A percentile compares a stretch with the other conserved stretches of the same genome.
These are phyloP conservation scores for Ciborinia camelliae DNA, from an alignment of 2,329 filamentous ascomycete species.

Conservation along the genomic window DNA sequence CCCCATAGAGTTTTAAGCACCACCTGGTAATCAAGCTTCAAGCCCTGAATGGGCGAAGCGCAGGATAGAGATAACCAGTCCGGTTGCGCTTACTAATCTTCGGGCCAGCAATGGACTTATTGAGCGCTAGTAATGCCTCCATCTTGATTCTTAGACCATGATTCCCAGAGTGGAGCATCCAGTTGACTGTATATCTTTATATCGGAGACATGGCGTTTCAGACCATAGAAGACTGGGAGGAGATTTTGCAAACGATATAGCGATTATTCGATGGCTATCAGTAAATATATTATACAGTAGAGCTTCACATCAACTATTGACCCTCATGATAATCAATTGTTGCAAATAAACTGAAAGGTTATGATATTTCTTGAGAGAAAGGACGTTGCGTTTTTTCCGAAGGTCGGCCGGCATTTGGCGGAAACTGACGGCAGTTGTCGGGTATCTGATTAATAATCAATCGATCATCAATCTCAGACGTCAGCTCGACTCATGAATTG, in stretches of 20 bases:
- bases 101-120: background rate
- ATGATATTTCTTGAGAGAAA: background rate
- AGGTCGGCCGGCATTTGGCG: background rate
- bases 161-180: background rate
- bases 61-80: background rate
- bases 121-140: too few relatives aligned
- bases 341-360: background rate
- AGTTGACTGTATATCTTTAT: background rate
- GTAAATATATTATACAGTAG: rapidly evolving
- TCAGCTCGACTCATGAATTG: background rate
- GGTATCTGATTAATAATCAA: background rate
- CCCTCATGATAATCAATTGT: background rate
- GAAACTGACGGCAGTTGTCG: background rate
- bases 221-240: background rate
- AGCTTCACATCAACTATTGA: background rate
- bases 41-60: background rate
- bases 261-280: background rate
- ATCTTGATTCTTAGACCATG: background rate
- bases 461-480: background rate
- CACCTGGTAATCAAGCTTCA: background rate
- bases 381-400: background rate
- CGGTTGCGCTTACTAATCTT: background rate
- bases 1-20: background rate
- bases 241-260: background rate
- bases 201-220: background rate